Base-by-base conservation (phyloP, 2,329 filamentous ascomycete species). In the Helminthosporium solani region DNA sequence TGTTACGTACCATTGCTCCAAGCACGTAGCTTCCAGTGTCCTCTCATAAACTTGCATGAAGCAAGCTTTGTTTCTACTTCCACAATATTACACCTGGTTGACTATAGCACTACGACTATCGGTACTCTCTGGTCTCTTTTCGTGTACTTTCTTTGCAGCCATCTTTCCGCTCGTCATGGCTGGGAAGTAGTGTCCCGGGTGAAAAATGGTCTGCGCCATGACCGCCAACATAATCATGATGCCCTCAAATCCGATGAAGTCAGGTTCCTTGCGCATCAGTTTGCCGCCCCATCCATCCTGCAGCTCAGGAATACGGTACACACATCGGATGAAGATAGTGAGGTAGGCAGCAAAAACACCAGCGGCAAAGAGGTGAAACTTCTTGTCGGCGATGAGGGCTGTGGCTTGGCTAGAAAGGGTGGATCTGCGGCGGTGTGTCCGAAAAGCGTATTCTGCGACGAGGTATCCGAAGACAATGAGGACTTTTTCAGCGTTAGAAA, bases 221-320 rank as follows among this genome's bases (percentile, higher is more conserved):
- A 68, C 65, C 0, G 77, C 72, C 27, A 77, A 58, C 1, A 63
- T 63, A 43, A 81, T 75, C 75, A 79, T 78, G 6, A 70, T 68
- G 3, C 77, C 76, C 47, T 80, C 77, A 3, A 80, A 57, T 7
- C 73, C 63, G 60, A 79, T 73, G 50, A 79, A 77, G n/a, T 70
- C 65, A 3, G 59, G 45, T 52, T 79, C 69, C 23, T 75, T 56
- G 46, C 75, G 73, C 60, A 76, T 77, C 27, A 78, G 46, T 8
- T 60, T 40, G 43, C 70, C 68, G 15, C 58, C 53, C 63, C 74
- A 77, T 9, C 75, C 75, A 19, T 66, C 68, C 7, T 67, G 54
- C 23, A 77, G 63, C 58, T 78, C 75, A 1, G 70, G 70, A 37
- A 77, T 72, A 28, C 75, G 73, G 53, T 74, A 78, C 31, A 71